These are phyloP conservation scores for Cercospora brassicicola DNA, from an alignment of 2,329 filamentous ascomycete species.

Conservation along the genomic window DNA sequence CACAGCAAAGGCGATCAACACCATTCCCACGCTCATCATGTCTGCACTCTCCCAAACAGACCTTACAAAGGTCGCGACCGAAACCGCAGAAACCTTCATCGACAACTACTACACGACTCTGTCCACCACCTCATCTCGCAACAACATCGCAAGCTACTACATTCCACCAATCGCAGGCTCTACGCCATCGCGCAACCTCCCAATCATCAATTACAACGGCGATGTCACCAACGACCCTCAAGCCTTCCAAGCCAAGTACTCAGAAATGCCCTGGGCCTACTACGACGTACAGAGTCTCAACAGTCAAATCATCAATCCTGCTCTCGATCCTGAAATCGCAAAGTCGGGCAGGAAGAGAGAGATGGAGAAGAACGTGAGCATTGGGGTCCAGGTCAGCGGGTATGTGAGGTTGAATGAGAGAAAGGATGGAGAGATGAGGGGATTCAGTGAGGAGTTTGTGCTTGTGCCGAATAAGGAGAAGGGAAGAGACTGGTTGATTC, in stretches of 20 bases:
- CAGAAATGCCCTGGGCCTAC: constrained; percentile 57
- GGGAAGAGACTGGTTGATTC: constrained; percentile 43
- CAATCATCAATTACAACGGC: constrained; percentile 80
- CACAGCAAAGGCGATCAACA: neutral
- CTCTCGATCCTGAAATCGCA: constrained; percentile 27
- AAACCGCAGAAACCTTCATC: constrained; percentile 71
- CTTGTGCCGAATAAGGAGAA: constrained; percentile 62
- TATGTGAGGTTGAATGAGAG: constrained; percentile 64
- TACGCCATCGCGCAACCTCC: constrained; percentile 49
- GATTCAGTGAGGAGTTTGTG: constrained; percentile 78
- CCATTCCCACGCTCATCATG: constrained; percentile 16
- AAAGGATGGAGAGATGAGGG: constrained; percentile 62
- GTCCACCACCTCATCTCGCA: constrained; percentile 53
- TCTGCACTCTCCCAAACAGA: constrained; percentile 36
- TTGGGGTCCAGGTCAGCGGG: constrained; percentile 73
- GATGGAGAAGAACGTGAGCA: constrained; percentile 62
- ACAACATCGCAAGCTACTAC: constrained; percentile 69
- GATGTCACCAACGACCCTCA: constrained; percentile 61
- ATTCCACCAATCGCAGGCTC: constrained; percentile 57
- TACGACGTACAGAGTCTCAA: constrained; percentile 78
- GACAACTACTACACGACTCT: constrained; percentile 75
- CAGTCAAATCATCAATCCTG: constrained; percentile 73
- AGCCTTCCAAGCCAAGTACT: constrained; percentile 68
- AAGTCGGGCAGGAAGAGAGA: constrained; percentile 36
- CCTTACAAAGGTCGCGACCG: constrained; percentile 31